phyloP scores from a whole-genome alignment of 2,329 filamentous ascomycete genomes.

The Diplodia corticola region DNA sequence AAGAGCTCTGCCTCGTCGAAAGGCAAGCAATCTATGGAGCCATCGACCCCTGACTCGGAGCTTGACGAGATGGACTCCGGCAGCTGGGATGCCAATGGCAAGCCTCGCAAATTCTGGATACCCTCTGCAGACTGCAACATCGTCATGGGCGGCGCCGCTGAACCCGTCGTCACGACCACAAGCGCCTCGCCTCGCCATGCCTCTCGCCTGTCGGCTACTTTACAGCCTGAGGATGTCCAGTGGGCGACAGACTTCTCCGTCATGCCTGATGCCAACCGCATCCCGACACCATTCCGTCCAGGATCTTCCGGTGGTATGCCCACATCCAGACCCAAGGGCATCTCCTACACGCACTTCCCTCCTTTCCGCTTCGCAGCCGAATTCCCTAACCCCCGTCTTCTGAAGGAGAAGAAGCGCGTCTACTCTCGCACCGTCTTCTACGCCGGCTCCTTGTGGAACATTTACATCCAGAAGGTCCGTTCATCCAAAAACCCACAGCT shows the following conservation, averaged over 20 bases:
- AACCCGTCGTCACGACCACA: conserved; percentile 53
- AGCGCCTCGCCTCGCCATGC: conserved; percentile 48
- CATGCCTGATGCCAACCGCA: conserved; percentile 41
- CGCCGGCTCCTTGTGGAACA: conserved; percentile 60
- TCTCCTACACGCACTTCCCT: conserved; percentile 56
- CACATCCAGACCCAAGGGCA: conserved; percentile 38
- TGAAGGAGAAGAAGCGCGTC: conserved; percentile 61
- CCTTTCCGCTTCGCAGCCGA: conserved; percentile 61
- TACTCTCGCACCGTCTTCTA: conserved; percentile 62
- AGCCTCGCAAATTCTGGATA: conserved; percentile 59
- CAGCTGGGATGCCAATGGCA: conserved; percentile 56
- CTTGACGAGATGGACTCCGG: conserved; percentile 46
- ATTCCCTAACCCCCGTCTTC: conserved; percentile 56
- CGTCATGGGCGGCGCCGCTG: conserved; percentile 55
- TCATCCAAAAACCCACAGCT: conserved; percentile 58
- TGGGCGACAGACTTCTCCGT: conserved; percentile 58
- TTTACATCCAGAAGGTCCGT: conserved; percentile 62
- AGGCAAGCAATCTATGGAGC: conserved; percentile 42
- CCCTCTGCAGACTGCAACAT: conserved; percentile 57
- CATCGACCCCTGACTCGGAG: conserved; percentile 25
- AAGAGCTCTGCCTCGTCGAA: conserved; percentile 33
- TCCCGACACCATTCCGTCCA: conserved; percentile 30
- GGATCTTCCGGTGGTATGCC: conserved; percentile 38
- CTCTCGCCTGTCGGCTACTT: conserved; percentile 49
- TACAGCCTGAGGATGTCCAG: conserved; percentile 56